A percentile compares a stretch with the other conserved stretches of the same genome.
phyloP scores from a whole-genome alignment of 2,329 filamentous ascomycete genomes.

The Helotiales sp. region DNA sequence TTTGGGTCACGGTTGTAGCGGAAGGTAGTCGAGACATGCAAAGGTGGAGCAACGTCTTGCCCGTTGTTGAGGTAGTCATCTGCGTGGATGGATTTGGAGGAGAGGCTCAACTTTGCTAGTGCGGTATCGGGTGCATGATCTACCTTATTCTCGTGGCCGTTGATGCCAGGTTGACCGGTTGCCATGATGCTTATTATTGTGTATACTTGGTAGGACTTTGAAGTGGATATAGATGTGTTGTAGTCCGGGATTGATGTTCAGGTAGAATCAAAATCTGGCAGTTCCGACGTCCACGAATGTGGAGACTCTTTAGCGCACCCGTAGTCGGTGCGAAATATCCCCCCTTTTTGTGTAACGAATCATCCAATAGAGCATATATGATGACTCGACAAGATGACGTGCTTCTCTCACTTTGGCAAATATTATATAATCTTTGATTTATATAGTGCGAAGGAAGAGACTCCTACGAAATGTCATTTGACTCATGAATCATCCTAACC shows the following conservation, averaged over 20 bases:
- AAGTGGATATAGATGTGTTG: neutral
- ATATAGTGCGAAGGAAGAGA: neutral
- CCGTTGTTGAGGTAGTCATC: constrained; percentile 75
- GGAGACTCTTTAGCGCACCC: neutral
- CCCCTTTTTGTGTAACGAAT: neutral
- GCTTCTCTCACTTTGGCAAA: neutral
- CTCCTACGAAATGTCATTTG: neutral
- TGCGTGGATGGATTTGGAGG: constrained; percentile 77
- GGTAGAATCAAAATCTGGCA: neutral
- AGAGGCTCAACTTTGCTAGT: constrained; percentile 48
- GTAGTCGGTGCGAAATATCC: neutral
- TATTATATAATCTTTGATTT: neutral
- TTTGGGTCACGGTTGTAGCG: constrained; percentile 74
- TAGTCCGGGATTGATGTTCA: neutral
- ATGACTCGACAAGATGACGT: neutral
- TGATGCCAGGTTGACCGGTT: constrained; percentile 12
- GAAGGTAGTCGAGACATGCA: constrained; percentile 92
- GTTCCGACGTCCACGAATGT: neutral
- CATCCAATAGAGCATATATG: neutral
- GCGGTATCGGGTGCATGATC: constrained; percentile 6
- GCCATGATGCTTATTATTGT: too few species aligned
- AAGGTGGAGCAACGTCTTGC: constrained; percentile 79
- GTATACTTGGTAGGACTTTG: neutral
- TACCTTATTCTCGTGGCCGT: constrained; percentile 15
- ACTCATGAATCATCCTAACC: neutral